A percentile compares a stretch with the other conserved stretches of the same genome.
These are phyloP conservation scores for Fusarium sp. DNA, from an alignment of 2,329 filamentous ascomycete genomes.

Conservation along the genomic window DNA sequence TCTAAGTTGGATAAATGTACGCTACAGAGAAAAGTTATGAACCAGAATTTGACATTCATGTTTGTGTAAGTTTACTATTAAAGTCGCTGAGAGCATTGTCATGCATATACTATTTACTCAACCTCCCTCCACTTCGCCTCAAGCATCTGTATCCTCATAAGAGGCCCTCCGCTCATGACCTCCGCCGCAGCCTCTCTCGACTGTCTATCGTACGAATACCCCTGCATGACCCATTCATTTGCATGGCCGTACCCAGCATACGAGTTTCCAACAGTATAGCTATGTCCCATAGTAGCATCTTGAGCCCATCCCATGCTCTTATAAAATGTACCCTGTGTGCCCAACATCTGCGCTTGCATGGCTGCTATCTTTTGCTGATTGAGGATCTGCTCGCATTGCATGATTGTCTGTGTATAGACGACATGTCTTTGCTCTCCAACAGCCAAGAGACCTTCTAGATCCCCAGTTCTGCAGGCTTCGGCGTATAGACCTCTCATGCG, in stretches of 20 bases:
- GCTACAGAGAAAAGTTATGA: not conserved
- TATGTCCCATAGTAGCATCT: slow-evolving; percentile 29
- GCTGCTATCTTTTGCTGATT: slow-evolving; percentile 40
- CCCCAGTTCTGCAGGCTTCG: slow-evolving; percentile 42
- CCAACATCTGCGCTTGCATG: slow-evolving; percentile 41
- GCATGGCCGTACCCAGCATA: slow-evolving; percentile 48
- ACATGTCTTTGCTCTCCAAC: slow-evolving; percentile 40
- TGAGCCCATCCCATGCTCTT: slow-evolving; percentile 35
- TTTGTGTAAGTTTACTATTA: not conserved
- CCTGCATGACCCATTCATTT: slow-evolving; percentile 45
- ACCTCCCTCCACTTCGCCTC: slow-evolving; percentile 50
- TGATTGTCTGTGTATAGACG: slow-evolving; percentile 49
- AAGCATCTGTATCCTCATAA: slow-evolving; percentile 42
- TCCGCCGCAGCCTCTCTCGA: slow-evolving; percentile 28
- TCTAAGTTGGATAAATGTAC: not conserved
- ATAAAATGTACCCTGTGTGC: slow-evolving; percentile 42
- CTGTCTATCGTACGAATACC: slow-evolving; percentile 47
- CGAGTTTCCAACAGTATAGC: slow-evolving; percentile 45
- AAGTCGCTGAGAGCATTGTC: not conserved
- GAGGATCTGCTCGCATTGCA: slow-evolving; percentile 41
- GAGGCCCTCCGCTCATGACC: slow-evolving; percentile 12
- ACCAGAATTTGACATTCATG: not conserved
- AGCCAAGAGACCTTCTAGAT: slow-evolving; percentile 42
- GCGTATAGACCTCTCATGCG: slow-evolving; percentile 51
- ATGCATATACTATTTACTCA: slow-evolving; percentile 38